Conservation (phyloP, 2,329 filamentous ascomycete genomes). For the Xylariomycetidae sp. region DNA sequence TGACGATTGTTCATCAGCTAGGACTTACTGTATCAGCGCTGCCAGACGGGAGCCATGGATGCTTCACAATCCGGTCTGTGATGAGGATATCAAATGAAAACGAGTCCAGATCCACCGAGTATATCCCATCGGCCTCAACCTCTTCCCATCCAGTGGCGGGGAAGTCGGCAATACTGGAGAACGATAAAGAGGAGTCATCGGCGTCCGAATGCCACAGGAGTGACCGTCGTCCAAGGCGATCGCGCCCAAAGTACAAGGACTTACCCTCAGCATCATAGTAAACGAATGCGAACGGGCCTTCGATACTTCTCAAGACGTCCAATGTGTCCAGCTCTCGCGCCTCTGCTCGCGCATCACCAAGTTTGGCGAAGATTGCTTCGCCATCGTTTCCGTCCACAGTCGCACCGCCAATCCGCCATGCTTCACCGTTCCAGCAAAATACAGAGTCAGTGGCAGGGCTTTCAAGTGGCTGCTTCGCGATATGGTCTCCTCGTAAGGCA, state of each 20-base stretch:
- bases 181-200: conserved; percentile 40
- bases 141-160: conserved; percentile 61
- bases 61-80: no score
- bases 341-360: conserved; percentile 20
- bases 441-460: conserved; percentile 54
- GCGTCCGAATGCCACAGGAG: conserved; percentile 57
- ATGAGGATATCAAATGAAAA: conserved; percentile 11
- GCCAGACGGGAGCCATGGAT: conserved; percentile 30
- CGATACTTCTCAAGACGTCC: conserved; percentile 54
- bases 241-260: conserved; percentile 75
- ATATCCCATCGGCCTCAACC: conserved; percentile 79
- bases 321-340: conserved; percentile 35
- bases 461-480: conserved; percentile 70
- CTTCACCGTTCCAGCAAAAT: conserved; percentile 97
- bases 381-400: conserved; percentile 74
- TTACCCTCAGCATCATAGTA: conserved; percentile 64
- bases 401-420: conserved; percentile 67
- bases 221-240: conserved; percentile 82
- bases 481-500: conserved; percentile 72
- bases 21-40: conserved; percentile 43
- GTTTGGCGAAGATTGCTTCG: conserved; percentile 56
- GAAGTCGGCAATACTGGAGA: conserved; percentile 68
- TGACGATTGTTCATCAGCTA: conserved; percentile 2
- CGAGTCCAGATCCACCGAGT: conserved; percentile 54
- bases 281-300: conserved; percentile 86